A percentile compares a stretch with the other conserved stretches of the same genome.
Conservation (phyloP, 164 flowering plant genomes). For the Kingdonia uniflora region DNA sequence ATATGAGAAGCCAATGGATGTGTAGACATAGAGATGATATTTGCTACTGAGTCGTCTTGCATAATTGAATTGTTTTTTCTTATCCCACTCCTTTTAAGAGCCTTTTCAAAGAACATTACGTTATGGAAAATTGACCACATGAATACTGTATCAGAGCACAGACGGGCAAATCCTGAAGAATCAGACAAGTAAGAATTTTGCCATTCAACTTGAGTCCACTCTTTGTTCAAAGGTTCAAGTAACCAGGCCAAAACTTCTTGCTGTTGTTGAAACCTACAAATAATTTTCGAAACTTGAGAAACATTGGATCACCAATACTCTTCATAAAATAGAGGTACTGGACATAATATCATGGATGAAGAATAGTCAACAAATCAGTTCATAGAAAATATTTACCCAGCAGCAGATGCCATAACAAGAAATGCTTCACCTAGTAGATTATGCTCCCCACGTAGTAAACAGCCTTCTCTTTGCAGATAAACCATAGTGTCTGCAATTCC, state of each 20-base stretch:
- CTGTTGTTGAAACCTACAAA: slow-evolving; percentile 75
- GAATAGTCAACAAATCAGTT: not conserved
- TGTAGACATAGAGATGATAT: slow-evolving; percentile 12
- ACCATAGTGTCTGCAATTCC: slow-evolving; percentile 90
- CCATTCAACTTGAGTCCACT: slow-evolving; percentile 83
- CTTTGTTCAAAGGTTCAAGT: slow-evolving; percentile 86
- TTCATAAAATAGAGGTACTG: not conserved
- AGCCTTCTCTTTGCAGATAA: slow-evolving; percentile 72
- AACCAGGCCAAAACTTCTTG: slow-evolving; percentile 93
- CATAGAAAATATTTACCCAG: slow-evolving; percentile 51
- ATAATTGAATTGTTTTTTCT: slow-evolving; percentile 36
- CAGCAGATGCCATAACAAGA: slow-evolving; percentile 92
- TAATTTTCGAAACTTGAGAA: slow-evolving; percentile 5
- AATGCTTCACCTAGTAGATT: slow-evolving; percentile 95
- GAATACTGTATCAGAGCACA: slow-evolving; percentile 51
- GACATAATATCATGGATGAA: slow-evolving; percentile 1
- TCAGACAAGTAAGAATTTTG: slow-evolving; percentile 77
- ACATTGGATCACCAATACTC: slow-evolving; percentile 1
- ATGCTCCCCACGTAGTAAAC: slow-evolving; percentile 81
- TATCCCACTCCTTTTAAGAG: slow-evolving; percentile 83
- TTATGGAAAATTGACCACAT: slow-evolving; percentile 96
- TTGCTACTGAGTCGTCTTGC: slow-evolving; percentile 26
- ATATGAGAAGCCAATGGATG: slow-evolving; percentile 91
- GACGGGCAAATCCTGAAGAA: slow-evolving; percentile 53
- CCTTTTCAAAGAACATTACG: slow-evolving; percentile 92